phyloP scores from a whole-genome alignment of 768 basidiomycete species.

The Antrodiella citrinella region DNA sequence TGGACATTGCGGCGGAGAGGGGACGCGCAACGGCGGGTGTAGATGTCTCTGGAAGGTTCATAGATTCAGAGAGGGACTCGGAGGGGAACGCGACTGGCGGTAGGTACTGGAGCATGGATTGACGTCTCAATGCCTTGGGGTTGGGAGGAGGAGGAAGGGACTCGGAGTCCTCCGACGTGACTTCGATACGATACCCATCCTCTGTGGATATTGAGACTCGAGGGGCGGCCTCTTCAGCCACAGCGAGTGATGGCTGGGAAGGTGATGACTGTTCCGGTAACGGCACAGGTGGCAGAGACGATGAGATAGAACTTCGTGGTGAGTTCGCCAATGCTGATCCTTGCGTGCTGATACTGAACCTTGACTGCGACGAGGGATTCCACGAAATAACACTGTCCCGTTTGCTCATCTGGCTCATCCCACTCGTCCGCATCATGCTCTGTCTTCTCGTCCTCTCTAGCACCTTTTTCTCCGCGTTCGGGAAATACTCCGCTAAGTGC shows the following conservation, averaged over 20 bases:
- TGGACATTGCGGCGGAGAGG: slow-evolving; percentile 38
- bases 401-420: slow-evolving; percentile 37
- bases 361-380: slow-evolving; percentile 38
- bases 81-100: slow-evolving; percentile 74
- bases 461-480: slow-evolving; percentile 84
- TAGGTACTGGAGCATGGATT: slow-evolving; percentile 22
- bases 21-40: slow-evolving; percentile 29
- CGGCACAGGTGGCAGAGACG: slow-evolving; percentile 13
- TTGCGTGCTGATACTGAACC: slow-evolving; percentile 59
- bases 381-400: slow-evolving; percentile 39
- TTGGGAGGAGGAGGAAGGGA: slow-evolving; percentile 25
- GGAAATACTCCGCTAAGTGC: slow-evolving; percentile 94
- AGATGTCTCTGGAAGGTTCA: slow-evolving; percentile 36
- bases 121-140: not conserved
- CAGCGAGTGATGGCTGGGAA: not conserved
- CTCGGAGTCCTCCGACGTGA: slow-evolving; percentile 42
- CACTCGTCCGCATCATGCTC: slow-evolving; percentile 69
- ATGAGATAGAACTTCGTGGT: slow-evolving; percentile 37
- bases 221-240: slow-evolving; percentile 15
- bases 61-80: slow-evolving; percentile 75
- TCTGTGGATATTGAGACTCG: slow-evolving; percentile 39
- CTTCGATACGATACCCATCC: slow-evolving; percentile 57
- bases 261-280: not conserved
- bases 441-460: slow-evolving; percentile 83
- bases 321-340: slow-evolving; percentile 32